Conservation (phyloP, 305 asterid genomes). For the Salvia sclarea region DNA sequence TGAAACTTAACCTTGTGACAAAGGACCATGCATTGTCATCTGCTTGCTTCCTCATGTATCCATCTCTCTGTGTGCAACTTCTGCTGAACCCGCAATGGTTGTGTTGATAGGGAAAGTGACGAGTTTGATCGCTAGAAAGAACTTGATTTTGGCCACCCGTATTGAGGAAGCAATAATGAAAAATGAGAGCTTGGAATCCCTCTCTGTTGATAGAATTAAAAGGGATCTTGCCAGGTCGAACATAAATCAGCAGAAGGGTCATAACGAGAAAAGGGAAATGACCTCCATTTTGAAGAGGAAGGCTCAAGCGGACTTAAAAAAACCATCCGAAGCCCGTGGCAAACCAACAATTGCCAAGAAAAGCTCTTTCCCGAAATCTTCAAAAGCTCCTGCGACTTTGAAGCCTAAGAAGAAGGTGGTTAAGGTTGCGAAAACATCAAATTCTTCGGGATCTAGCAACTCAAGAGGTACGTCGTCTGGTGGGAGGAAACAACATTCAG, state of each 20-base stretch:
- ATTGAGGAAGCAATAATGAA: constrained; percentile 86
- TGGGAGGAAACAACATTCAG: constrained; percentile 49
- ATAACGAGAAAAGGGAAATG: constrained; percentile 48
- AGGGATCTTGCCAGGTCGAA: constrained; percentile 79
- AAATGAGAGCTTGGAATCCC: constrained; percentile 92
- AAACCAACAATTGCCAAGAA: constrained; percentile 44
- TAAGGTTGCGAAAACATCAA: constrained; percentile 42
- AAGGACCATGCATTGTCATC: neutral
- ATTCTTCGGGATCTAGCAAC: constrained; percentile 39
- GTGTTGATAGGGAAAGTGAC: constrained; percentile 80
- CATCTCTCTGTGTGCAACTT: neutral
- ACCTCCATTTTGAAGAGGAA: constrained; percentile 50
- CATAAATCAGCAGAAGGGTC: constrained; percentile 71
- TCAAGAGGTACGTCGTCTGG: constrained; percentile 42
- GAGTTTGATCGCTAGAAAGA: constrained; percentile 75
- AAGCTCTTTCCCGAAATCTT: constrained; percentile 40
- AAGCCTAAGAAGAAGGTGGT: constrained; percentile 40
- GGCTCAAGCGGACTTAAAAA: constrained; percentile 39
- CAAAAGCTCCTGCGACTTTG: constrained; percentile 36
- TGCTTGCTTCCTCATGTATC: neutral
- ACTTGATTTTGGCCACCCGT: constrained; percentile 59
- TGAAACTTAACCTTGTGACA: neutral
- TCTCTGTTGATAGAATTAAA: constrained; percentile 68
- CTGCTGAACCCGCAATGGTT: neutral
- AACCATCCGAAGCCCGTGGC: constrained; percentile 43